These are phyloP conservation scores for Gonium pectorale DNA, from an alignment of 139 green algal species.

Conservation along the genomic window DNA sequence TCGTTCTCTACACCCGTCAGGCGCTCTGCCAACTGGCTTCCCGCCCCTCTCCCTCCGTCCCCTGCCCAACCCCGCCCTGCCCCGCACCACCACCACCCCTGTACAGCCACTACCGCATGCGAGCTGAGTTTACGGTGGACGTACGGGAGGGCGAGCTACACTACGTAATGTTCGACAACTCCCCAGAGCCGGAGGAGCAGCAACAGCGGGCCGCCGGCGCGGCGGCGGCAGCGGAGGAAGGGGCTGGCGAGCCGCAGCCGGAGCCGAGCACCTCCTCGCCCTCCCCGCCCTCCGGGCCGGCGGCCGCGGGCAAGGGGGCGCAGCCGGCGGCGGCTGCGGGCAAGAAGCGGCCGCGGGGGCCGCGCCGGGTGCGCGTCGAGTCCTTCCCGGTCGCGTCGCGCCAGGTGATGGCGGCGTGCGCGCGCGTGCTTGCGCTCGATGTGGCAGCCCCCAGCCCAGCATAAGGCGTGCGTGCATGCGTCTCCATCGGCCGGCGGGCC, in stretches of 20 bases:
- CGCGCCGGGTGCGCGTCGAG: slow-evolving; percentile 70
- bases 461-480: no score
- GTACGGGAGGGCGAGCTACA: background rate
- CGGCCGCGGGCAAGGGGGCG: background rate
- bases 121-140: slow-evolving; percentile 62
- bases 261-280: background rate
- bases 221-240: background rate
- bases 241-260: background rate
- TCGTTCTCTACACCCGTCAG: no score
- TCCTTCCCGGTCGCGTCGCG: slow-evolving; percentile 83
- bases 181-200: background rate
- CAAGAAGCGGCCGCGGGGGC: background rate
- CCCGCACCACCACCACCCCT: no score
- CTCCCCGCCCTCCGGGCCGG: background rate
- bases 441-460: no score
- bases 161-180: slow-evolving; percentile 54
- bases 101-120: slow-evolving; percentile 77
- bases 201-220: background rate
- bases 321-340: background rate
- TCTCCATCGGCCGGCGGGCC: no score
- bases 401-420: slow-evolving; percentile 25
- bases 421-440: no score
- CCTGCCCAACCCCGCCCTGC: background rate
- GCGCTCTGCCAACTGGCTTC: no score
- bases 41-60: background rate